These are phyloP conservation scores for Graphilbum sp. DNA, from an alignment of 2,329 filamentous ascomycete species.

Conservation along the genomic window DNA sequence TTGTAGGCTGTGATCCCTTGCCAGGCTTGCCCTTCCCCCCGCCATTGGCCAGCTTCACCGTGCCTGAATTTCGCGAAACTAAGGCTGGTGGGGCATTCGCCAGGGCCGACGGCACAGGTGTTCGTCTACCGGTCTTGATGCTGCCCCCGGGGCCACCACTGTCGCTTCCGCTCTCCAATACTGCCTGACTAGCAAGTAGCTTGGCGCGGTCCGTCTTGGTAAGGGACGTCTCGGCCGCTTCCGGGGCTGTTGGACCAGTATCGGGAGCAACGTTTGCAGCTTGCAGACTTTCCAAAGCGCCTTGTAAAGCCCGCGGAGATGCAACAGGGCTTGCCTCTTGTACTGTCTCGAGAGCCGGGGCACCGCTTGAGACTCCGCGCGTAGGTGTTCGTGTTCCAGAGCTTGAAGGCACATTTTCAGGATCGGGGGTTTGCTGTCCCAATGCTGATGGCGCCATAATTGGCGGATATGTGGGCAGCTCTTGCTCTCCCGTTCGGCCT, in stretches of 20 bases:
- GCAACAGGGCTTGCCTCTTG: constrained; percentile 72
- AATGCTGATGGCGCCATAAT: constrained; percentile 20
- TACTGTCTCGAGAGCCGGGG: constrained; percentile 66
- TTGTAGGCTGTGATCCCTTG: constrained; percentile 68
- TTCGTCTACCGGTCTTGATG: constrained; percentile 25
- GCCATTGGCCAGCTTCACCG: constrained; percentile 24
- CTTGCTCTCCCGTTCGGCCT: constrained; percentile 25
- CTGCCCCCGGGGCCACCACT: constrained; percentile 52
- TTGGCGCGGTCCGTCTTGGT: constrained; percentile 27
- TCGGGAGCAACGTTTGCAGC: constrained; percentile 28
- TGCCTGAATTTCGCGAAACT: constrained; percentile 47
- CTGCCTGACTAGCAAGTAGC: constrained; percentile 39
- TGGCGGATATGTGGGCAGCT: constrained; percentile 26
- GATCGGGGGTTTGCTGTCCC: constrained; percentile 30
- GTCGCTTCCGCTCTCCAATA: constrained; percentile 27
- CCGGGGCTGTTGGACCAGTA: constrained; percentile 21
- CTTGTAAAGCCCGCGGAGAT: constrained; percentile 38
- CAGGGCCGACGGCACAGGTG: constrained; percentile 21
- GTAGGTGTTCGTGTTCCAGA: constrained; percentile 43
- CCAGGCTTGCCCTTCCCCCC: constrained; percentile 44
- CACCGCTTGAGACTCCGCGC: constrained; percentile 40
- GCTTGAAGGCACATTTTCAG: constrained; percentile 29
- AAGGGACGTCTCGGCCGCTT: constrained; percentile 20
- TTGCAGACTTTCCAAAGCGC: constrained; percentile 32
- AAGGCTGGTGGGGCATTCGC: constrained; percentile 24